Evolutionary conservation across 2,329 filamentous ascomycete species (phyloP).

Genomic region (Fusarium sp.): DNA sequence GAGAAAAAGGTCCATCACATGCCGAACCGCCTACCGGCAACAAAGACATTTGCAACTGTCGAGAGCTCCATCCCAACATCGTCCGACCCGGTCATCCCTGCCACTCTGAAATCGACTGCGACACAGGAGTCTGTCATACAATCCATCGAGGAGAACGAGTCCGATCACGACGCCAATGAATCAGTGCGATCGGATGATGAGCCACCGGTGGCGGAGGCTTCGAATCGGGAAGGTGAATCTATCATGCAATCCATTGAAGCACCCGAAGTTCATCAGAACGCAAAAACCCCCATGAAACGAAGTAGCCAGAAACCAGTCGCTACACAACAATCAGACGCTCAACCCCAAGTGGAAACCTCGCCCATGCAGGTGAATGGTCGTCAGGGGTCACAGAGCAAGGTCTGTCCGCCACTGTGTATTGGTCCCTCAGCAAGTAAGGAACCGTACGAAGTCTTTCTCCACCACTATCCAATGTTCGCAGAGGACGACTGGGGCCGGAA

Average conservation of each 20-base stretch:
- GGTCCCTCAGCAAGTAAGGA: slow-evolving; percentile 17
- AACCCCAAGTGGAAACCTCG: background rate
- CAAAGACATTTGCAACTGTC: slow-evolving; percentile 36
- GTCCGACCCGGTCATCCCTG: slow-evolving; percentile 47
- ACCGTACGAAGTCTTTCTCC: slow-evolving; percentile 54
- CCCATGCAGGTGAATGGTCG: background rate
- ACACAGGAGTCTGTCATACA: slow-evolving; percentile 35
- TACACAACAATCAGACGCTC: background rate
- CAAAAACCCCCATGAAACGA: background rate
- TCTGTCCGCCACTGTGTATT: slow-evolving; percentile 3
- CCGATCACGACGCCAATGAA: slow-evolving; percentile 10
- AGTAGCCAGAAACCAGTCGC: background rate
- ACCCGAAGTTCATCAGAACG: background rate
- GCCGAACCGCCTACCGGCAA: slow-evolving; percentile 38
- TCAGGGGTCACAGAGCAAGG: background rate
- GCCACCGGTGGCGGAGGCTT: background rate
- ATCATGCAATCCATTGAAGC: background rate
- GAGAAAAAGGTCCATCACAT: slow-evolving; percentile 26
- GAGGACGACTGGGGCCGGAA: slow-evolving; percentile 47
- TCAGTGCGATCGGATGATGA: slow-evolving; percentile 16
- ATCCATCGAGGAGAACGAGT: slow-evolving; percentile 36
- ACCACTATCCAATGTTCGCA: slow-evolving; percentile 58
- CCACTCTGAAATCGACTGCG: slow-evolving; percentile 35
- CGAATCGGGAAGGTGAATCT: background rate
- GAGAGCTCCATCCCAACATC: slow-evolving; percentile 43